A percentile compares a stretch with the other conserved stretches of the same genome.
phyloP scores from a whole-genome alignment of 345 rosid genomes.

The Raphanus sativus region DNA sequence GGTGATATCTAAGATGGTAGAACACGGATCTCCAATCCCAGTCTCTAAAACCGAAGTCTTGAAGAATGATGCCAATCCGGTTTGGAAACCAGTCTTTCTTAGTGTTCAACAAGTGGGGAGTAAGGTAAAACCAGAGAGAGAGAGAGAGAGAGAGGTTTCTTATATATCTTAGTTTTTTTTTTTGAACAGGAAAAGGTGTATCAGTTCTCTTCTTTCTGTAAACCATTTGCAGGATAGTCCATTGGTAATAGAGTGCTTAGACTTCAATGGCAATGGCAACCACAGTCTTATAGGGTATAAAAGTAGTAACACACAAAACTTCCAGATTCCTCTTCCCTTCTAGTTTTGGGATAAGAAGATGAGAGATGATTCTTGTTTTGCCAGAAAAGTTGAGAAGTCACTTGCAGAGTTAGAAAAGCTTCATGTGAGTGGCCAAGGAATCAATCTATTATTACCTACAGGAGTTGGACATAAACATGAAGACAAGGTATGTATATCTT shows the following conservation, averaged over 20 bases:
- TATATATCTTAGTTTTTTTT: constrained; percentile 8
- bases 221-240: constrained; percentile 34
- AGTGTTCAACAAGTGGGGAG: constrained; percentile 87
- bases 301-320: background rate
- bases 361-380: constrained; percentile 30
- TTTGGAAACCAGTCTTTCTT: constrained; percentile 76
- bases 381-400: constrained; percentile 78
- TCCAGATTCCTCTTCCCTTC: background rate
- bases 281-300: constrained; percentile 32
- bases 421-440: constrained; percentile 52
- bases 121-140: constrained; percentile 55
- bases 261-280: constrained; percentile 38
- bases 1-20: constrained; percentile 76
- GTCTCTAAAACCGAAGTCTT: constrained; percentile 88
- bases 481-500: constrained; percentile 48
- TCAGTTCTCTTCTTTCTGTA: constrained; percentile 17
- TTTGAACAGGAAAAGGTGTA: constrained; percentile 1
- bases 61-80: constrained; percentile 67
- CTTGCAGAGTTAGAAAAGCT: constrained; percentile 74
- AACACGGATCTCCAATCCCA: constrained; percentile 61
- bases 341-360: background rate
- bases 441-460: constrained; percentile 53
- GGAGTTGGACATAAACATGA: constrained; percentile 60
- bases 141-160: background rate
- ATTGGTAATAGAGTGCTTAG: constrained; percentile 39